These are phyloP conservation scores for Agapanthus africanus DNA, from an alignment of 106 monocot species.

Conservation along the genomic window DNA sequence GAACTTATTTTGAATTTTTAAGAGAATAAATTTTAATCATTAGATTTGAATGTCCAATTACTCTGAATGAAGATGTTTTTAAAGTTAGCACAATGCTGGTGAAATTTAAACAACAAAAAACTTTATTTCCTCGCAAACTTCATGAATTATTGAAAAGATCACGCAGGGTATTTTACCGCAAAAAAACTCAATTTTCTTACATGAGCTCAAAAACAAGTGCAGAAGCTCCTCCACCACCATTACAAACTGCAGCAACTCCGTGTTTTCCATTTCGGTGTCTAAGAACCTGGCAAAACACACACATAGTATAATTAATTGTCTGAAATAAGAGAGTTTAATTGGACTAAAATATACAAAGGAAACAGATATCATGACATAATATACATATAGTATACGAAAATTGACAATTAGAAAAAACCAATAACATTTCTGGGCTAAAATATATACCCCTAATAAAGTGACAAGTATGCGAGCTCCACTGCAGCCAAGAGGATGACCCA, in stretches of 20 bases:
- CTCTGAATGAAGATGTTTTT: neutral
- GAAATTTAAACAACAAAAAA: neutral
- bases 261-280: conserved; percentile 51
- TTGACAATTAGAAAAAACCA: too few relatives aligned
- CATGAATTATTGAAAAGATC: neutral
- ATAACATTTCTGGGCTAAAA: neutral
- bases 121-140: neutral
- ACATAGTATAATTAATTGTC: too few relatives aligned
- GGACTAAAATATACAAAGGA: too few relatives aligned
- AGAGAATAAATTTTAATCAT: too few relatives aligned
- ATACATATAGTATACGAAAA: too few relatives aligned
- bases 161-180: neutral
- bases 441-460: conserved; percentile 74
- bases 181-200: conserved; percentile 17
- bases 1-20: too few relatives aligned
- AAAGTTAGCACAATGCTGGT: neutral
- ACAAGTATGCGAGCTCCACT: conserved; percentile 88
- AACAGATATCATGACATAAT: too few relatives aligned
- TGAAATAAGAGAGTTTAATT: too few relatives aligned
- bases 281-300: conserved; percentile 41
- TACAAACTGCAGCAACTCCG: conserved; percentile 72
- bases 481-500: conserved; percentile 89
- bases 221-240: conserved; percentile 81
- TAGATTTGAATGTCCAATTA: neutral
- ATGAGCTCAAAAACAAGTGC: conserved; percentile 60